These are phyloP conservation scores for Lipomyces spencermartinsiae DNA, from an alignment of 805 yeast genomes.

Conservation along the genomic window DNA sequence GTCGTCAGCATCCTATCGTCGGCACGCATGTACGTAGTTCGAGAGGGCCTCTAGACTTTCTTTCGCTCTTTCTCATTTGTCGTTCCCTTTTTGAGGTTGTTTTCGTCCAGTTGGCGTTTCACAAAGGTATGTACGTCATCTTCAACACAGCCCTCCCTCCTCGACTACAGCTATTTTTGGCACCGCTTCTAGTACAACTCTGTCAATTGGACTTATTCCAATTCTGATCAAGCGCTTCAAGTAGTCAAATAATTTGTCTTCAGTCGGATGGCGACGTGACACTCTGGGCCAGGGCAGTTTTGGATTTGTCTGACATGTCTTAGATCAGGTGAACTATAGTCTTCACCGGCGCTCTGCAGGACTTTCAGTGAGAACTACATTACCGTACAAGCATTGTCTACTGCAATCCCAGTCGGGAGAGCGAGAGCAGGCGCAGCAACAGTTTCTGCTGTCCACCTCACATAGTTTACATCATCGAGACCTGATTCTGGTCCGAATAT, in stretches of 20 bases:
- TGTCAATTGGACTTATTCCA: not conserved
- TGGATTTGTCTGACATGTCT: not conserved
- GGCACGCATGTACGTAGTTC: slow-evolving; percentile 9
- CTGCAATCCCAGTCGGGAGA: not conserved
- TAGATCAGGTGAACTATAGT: not conserved
- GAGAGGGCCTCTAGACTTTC: not conserved
- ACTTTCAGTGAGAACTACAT: not conserved
- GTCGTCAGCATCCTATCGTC: not conserved
- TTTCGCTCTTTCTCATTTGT: not conserved
- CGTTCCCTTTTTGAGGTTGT: not conserved
- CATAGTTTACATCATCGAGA: not conserved
- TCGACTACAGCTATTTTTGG: not conserved
- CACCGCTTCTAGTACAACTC: not conserved
- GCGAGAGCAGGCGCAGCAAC: not conserved
- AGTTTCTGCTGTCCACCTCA: not conserved
- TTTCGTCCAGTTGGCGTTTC: not conserved
- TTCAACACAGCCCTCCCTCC: too few relatives aligned
- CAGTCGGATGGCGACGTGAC: not conserved
- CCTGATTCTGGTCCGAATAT: not conserved
- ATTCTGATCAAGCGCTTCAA: not conserved
- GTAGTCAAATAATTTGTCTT: not conserved
- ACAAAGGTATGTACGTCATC: not conserved
- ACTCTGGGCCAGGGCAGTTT: not conserved
- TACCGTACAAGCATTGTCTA: not conserved
- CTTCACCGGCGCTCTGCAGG: not conserved